Conservation (phyloP, 2,329 filamentous ascomycete species). For the Whalleya microplaca region DNA sequence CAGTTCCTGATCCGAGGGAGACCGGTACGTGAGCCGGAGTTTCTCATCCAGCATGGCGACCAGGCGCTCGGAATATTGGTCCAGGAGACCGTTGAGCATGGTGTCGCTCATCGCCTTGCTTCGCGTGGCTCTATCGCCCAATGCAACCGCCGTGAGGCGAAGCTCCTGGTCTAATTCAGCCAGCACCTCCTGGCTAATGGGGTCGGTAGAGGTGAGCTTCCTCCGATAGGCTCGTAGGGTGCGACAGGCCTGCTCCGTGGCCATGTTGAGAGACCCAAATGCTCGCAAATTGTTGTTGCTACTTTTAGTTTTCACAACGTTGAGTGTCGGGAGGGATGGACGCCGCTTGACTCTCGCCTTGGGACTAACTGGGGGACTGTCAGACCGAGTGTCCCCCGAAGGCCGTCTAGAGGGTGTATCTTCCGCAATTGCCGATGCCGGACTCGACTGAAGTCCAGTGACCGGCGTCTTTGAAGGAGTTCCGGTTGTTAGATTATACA, state of each 20-base stretch:
- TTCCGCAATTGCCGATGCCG: slow-evolving; percentile 47
- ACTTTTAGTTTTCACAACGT: slow-evolving; percentile 53
- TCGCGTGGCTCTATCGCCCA: slow-evolving; percentile 60
- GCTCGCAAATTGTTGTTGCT: slow-evolving; percentile 53
- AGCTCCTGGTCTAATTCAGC: slow-evolving; percentile 68
- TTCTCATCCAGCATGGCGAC: slow-evolving; percentile 75
- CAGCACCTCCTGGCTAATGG: slow-evolving; percentile 60
- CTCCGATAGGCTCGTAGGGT: slow-evolving; percentile 65
- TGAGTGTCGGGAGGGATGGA: slow-evolving; percentile 59
- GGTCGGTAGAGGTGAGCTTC: slow-evolving; percentile 61
- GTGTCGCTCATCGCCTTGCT: slow-evolving; percentile 60
- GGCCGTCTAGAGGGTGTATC: slow-evolving; percentile 53
- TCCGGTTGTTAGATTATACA: slow-evolving; percentile 47
- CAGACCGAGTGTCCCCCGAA: slow-evolving; percentile 48
- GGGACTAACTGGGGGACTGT: slow-evolving; percentile 55
- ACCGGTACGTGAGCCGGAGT: slow-evolving; percentile 53
- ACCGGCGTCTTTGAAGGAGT: slow-evolving; percentile 45
- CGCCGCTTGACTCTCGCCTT: slow-evolving; percentile 52
- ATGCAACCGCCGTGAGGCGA: slow-evolving; percentile 62
- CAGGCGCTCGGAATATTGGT: slow-evolving; percentile 75
- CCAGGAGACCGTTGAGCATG: slow-evolving; percentile 66
- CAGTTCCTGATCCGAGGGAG: slow-evolving; percentile 24
- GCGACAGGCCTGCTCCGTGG: slow-evolving; percentile 67
- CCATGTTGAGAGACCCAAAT: slow-evolving; percentile 61
- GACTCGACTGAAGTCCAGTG: slow-evolving; percentile 44